Percentiles rank a stretch among this genome's conserved stretches.
These are phyloP conservation scores for Backusella australiensis DNA, from an alignment of 192 early-diverging fungal genomes.

Conservation along the genomic window DNA sequence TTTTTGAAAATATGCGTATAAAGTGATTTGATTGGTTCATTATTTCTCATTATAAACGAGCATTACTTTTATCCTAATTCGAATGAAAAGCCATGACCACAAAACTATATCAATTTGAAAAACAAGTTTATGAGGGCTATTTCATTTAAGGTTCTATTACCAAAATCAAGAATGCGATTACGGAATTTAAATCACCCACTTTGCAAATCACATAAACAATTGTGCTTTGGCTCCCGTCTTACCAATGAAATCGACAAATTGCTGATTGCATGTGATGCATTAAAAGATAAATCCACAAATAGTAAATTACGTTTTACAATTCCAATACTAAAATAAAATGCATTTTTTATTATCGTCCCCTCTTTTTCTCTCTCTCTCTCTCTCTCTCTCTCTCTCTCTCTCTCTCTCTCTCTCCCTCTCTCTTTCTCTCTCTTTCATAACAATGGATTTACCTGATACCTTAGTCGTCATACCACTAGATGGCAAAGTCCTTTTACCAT, in stretches of 20 bases:
- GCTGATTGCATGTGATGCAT: neutral
- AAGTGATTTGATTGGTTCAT: too few species aligned
- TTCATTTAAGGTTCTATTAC: too few species aligned
- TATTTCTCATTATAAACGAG: too few species aligned
- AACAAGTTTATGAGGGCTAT: too few species aligned
- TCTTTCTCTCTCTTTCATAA: neutral
- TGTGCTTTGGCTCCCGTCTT: neutral
- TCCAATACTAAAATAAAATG: neutral
- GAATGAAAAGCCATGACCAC: too few species aligned
- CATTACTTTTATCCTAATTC: too few species aligned
- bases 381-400: neutral
- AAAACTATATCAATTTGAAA: too few species aligned
- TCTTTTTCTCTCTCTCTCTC: neutral
- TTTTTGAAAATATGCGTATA: too few species aligned
- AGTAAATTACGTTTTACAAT: neutral
- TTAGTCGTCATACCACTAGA: constrained; percentile 46
- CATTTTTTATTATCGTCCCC: neutral
- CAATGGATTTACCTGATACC: constrained; percentile 26
- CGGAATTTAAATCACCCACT: too few species aligned
- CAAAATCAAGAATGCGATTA: too few species aligned
- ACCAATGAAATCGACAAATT: neutral
- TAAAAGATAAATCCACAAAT: neutral
- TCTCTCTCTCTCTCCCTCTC: neutral
- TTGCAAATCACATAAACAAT: too few species aligned
- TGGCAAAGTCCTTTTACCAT: constrained; percentile 62